Percentiles rank a stretch among this genome's conserved stretches.
These are phyloP conservation scores for Penicillium coffeae DNA, from an alignment of 495 filamentous ascomycete genomes.

Conservation along the genomic window DNA sequence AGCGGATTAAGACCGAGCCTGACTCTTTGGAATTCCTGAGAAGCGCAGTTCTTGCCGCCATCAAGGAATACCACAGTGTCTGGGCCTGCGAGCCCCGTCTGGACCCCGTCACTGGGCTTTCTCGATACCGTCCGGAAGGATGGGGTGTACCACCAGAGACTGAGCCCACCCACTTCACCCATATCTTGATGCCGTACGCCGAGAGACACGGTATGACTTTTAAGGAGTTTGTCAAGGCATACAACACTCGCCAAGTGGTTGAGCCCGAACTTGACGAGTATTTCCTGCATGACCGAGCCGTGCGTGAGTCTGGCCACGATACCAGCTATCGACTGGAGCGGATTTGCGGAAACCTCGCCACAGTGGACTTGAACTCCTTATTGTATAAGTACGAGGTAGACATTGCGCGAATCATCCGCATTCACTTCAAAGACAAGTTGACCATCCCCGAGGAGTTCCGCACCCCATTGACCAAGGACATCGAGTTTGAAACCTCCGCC, in stretches of 20 bases:
- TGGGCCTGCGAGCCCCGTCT: slow-evolving; percentile 80
- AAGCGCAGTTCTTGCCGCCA: slow-evolving; percentile 77
- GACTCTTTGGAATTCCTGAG: slow-evolving; percentile 73
- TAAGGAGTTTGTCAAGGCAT: slow-evolving; percentile 76
- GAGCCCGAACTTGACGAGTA: slow-evolving; percentile 93
- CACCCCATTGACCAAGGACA: slow-evolving; percentile 49
- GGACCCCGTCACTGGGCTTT: slow-evolving; percentile 78
- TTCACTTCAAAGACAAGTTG: slow-evolving; percentile 73
- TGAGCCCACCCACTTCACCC: slow-evolving; percentile 80
- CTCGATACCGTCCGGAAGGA: slow-evolving; percentile 84
- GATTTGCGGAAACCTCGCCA: slow-evolving; percentile 82
- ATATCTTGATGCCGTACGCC: slow-evolving; percentile 81
- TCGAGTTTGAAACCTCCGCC: slow-evolving; percentile 71
- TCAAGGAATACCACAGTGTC: slow-evolving; percentile 92
- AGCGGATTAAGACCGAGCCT: slow-evolving; percentile 77
- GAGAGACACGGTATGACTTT: slow-evolving; percentile 79
- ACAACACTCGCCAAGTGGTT: slow-evolving; percentile 70
- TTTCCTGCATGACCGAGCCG: slow-evolving; percentile 90
- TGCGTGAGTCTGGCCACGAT: slow-evolving; percentile 96
- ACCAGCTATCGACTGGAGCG: slow-evolving; percentile 89
- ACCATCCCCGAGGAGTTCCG: slow-evolving; percentile 77
- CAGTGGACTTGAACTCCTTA: slow-evolving; percentile 88
- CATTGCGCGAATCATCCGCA: slow-evolving; percentile 78
- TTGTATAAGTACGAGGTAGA: slow-evolving; percentile 96
- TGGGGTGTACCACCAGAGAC: slow-evolving; percentile 91